Percentiles rank a stretch among this genome's conserved stretches.
These are phyloP conservation scores for Usnea hakonensis DNA, from an alignment of 495 filamentous ascomycete genomes.

Conservation along the genomic window DNA sequence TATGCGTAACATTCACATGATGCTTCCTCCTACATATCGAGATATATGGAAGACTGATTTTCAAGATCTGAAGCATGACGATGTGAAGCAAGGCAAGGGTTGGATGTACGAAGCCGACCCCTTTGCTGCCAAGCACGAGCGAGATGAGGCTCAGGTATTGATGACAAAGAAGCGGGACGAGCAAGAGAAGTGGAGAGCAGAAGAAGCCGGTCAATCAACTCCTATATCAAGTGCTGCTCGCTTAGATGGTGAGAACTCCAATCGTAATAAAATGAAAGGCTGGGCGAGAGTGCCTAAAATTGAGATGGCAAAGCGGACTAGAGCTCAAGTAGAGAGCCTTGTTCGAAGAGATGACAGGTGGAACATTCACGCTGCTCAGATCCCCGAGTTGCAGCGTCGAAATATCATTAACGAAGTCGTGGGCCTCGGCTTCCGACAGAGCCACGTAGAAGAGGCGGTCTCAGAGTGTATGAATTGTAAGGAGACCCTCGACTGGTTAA, in stretches of 20 bases:
- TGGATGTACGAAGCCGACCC: slow-evolving; percentile 98
- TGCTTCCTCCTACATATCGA: slow-evolving; percentile 82
- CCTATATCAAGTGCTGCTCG: slow-evolving; percentile 32
- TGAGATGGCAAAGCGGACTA: slow-evolving; percentile 75
- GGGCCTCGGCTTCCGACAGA: slow-evolving; percentile 71
- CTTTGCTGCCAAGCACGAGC: slow-evolving; percentile 68
- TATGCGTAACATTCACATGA: slow-evolving; percentile 90
- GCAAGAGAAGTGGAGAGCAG: slow-evolving; percentile 52
- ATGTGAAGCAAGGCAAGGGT: slow-evolving; percentile 62
- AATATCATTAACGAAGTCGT: slow-evolving; percentile 66
- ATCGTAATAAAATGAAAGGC: slow-evolving; percentile 48
- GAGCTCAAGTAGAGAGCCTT: slow-evolving; percentile 68
- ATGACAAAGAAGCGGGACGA: slow-evolving; percentile 62
- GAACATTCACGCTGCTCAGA: slow-evolving; percentile 68
- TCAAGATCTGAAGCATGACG: slow-evolving; percentile 64
- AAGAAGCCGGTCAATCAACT: slow-evolving; percentile 48
- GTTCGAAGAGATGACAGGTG: slow-evolving; percentile 70
- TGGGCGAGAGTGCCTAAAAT: slow-evolving; percentile 85
- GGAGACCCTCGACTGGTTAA: slow-evolving; percentile 84
- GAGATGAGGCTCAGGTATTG: slow-evolving; percentile 63
- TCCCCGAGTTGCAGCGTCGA: slow-evolving; percentile 48
- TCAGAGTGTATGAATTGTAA: slow-evolving; percentile 85
- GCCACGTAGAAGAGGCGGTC: slow-evolving; percentile 82
- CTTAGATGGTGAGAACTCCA: slow-evolving; percentile 31
- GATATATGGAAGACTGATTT: slow-evolving; percentile 85